Percentiles rank a stretch among this genome's conserved stretches.
These are phyloP conservation scores for Astragalus glycyphyllos DNA, from an alignment of 306 rosid genomes.

Conservation along the genomic window DNA sequence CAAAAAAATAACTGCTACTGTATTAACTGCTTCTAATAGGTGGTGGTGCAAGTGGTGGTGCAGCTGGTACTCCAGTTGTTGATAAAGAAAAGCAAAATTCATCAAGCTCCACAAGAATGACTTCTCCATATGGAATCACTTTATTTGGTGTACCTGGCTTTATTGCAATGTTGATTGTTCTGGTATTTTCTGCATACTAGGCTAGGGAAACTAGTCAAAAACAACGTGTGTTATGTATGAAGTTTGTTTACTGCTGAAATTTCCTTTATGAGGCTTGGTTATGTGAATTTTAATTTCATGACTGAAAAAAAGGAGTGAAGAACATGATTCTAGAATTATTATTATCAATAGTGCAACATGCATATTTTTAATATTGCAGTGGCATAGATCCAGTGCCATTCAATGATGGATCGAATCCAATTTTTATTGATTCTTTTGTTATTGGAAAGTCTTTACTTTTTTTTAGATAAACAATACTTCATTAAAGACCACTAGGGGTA, in stretches of 20 bases:
- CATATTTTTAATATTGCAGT: constrained; percentile 23
- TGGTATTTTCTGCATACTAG: constrained; percentile 36
- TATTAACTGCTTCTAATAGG: constrained; percentile 27
- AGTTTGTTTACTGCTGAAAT: constrained; percentile 6
- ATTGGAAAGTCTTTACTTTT: not conserved
- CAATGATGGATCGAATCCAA: not conserved
- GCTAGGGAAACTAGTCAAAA: not conserved
- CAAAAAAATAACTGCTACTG: not conserved
- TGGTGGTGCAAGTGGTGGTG: too few relatives aligned
- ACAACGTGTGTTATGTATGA: not conserved
- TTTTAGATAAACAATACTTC: too few relatives aligned
- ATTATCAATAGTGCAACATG: constrained; percentile 15
- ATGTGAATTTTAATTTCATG: constrained; percentile 25
- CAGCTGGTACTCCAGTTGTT: not conserved
- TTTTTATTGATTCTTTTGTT: not conserved
- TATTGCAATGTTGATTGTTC: constrained; percentile 39
- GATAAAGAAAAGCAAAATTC: not conserved
- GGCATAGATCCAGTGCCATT: constrained; percentile 8
- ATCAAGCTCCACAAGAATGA: constrained; percentile 34
- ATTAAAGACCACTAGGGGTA: too few relatives aligned
- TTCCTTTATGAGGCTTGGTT: not conserved
- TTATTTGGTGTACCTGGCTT: constrained; percentile 34
- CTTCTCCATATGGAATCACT: constrained; percentile 36
- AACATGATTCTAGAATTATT: constrained; percentile 7
- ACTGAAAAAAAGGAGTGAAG: not conserved